Conservation (phyloP, 345 rosid species). For the Luvunga scandens region DNA sequence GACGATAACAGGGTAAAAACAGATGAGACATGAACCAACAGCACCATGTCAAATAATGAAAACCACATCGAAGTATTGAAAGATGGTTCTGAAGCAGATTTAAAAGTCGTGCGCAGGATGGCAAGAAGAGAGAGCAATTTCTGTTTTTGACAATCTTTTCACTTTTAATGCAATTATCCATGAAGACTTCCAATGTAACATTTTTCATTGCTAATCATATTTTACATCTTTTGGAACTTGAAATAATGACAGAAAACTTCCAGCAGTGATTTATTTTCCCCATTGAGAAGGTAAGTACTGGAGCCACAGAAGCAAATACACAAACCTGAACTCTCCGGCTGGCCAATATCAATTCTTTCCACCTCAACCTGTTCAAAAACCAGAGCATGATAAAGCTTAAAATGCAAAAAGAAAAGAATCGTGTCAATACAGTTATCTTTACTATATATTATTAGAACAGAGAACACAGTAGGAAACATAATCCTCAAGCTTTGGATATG, state of each 20-base stretch:
- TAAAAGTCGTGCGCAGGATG: not conserved
- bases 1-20: not conserved
- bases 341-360: slow-evolving; percentile 75
- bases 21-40: not conserved
- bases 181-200: not conserved
- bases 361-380: slow-evolving; percentile 59
- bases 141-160: not conserved
- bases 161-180: not conserved
- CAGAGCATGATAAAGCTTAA: not conserved
- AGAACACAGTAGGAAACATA: not conserved
- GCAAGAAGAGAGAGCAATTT: not conserved
- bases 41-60: not conserved
- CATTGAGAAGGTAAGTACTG: not conserved
- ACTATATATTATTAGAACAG: not conserved
- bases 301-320: slow-evolving; percentile 7
- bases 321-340: slow-evolving; percentile 50
- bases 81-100: not conserved
- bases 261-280: not conserved
- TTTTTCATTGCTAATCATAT: not conserved
- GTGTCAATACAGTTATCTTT: not conserved
- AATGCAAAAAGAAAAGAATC: not conserved
- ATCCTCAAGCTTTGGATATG: not conserved
- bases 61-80: not conserved
- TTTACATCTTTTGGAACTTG: not conserved
- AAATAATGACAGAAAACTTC: slow-evolving; percentile 9